These are phyloP conservation scores for Punica granatum DNA, from an alignment of 345 rosid genomes.

Conservation along the genomic window DNA sequence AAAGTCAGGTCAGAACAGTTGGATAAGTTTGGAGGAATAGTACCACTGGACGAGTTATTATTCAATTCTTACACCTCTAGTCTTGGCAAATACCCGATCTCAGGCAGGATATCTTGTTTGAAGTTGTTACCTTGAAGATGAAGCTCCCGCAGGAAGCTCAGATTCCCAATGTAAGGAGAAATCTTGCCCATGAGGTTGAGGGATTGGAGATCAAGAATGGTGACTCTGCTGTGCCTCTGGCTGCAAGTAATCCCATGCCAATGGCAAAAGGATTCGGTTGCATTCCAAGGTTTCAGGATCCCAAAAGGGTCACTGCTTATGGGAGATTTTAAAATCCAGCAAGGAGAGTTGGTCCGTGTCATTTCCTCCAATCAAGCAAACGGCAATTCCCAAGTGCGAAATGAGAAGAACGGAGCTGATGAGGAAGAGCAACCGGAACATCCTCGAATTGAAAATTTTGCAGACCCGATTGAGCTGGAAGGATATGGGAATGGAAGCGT, in stretches of 20 bases:
- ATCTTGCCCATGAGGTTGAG: not conserved
- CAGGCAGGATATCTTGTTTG: not conserved
- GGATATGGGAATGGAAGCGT: not conserved
- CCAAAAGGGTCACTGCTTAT: not conserved
- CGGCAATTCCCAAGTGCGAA: not conserved
- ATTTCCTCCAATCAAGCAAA: not conserved
- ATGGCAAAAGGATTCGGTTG: not conserved
- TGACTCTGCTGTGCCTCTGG: not conserved
- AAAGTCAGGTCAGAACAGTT: not conserved
- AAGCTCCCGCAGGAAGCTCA: slow-evolving; percentile 1
- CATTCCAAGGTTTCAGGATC: not conserved
- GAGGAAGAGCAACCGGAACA: not conserved
- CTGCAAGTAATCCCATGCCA: not conserved
- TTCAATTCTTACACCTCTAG: rapidly evolving
- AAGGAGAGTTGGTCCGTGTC: not conserved
- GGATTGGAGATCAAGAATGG: not conserved
- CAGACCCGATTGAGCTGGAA: not conserved
- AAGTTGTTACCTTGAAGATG: not conserved
- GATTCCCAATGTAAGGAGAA: slow-evolving; percentile 2
- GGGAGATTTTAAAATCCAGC: not conserved
- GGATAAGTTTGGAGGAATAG: not conserved
- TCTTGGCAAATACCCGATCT: not conserved
- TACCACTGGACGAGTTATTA: not conserved
- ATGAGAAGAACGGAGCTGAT: not conserved
- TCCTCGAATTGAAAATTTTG: not conserved